These are phyloP conservation scores for Pseudogymnoascus sp. DNA, from an alignment of 2,329 filamentous ascomycete genomes.

Conservation along the genomic window DNA sequence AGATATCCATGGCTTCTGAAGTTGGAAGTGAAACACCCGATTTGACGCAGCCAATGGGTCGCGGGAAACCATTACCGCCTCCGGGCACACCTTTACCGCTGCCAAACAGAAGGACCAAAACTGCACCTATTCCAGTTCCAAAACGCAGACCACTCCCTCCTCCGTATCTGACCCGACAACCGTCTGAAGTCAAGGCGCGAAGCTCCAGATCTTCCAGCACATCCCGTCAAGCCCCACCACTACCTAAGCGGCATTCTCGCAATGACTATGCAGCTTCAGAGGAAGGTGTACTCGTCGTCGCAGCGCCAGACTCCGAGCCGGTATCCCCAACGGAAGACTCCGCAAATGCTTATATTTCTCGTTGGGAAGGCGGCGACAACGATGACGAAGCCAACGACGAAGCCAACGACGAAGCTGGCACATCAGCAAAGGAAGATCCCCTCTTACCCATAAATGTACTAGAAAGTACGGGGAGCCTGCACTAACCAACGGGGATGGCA, in stretches of 20 bases:
- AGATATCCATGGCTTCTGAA: constrained; percentile 26
- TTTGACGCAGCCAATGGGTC: constrained; percentile 63
- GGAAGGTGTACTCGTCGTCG: constrained; percentile 49
- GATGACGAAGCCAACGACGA: neutral
- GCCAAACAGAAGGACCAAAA: constrained; percentile 54
- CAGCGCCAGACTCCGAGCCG: constrained; percentile 55
- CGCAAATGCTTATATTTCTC: neutral
- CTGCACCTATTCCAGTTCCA: constrained; percentile 49
- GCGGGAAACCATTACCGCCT: constrained; percentile 74
- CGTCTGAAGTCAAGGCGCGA: constrained; percentile 11
- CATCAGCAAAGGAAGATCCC: neutral
- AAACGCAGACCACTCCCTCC: constrained; percentile 58
- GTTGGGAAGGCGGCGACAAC: neutral
- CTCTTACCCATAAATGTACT: neutral
- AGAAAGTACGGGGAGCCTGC: neutral
- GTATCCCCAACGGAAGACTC: constrained; percentile 37
- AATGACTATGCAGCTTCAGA: constrained; percentile 28
- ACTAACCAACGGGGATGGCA: neutral
- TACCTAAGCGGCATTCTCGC: constrained; percentile 39
- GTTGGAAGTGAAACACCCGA: constrained; percentile 15
- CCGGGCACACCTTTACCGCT: constrained; percentile 71
- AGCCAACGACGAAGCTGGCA: neutral
- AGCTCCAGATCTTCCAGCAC: neutral
- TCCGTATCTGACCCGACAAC: constrained; percentile 29
- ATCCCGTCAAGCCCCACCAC: constrained; percentile 31